Conservation (phyloP, 805 yeast genomes). For the Groenewaldozyma tartarivorans region DNA sequence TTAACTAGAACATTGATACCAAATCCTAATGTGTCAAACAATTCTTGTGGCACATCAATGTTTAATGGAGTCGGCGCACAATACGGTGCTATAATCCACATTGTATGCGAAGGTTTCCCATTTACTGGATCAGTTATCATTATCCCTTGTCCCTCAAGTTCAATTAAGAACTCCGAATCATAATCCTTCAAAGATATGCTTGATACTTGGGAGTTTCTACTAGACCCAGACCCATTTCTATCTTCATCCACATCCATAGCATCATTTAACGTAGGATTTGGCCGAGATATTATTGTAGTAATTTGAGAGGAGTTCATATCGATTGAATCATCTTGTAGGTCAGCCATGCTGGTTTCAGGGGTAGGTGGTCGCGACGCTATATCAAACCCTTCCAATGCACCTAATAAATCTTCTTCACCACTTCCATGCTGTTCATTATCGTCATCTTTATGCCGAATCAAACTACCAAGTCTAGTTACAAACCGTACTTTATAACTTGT, state of each 20-base stretch:
- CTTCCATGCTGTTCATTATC: neutral
- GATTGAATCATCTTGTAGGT: too few species aligned
- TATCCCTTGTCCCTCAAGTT: constrained; percentile 91
- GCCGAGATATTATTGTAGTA: too few species aligned
- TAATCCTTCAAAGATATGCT: constrained; percentile 6
- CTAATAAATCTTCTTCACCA: neutral
- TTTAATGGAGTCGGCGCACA: constrained; percentile 50
- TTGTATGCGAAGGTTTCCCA: constrained; percentile 62
- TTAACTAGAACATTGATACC: constrained; percentile 79
- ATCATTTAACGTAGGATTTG: neutral
- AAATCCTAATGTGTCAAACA: constrained; percentile 75
- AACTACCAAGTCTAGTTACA: constrained; percentile 31
- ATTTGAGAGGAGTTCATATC: too few species aligned
- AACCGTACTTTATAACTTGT: constrained; percentile 71
- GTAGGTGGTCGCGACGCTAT: too few species aligned
- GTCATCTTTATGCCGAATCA: neutral
- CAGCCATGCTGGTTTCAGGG: too few species aligned
- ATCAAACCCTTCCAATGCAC: neutral
- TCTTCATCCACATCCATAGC: neutral
- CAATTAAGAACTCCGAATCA: constrained; percentile 26
- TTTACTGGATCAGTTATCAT: constrained; percentile 55
- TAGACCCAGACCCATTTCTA: neutral
- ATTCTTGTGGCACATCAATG: constrained; percentile 57
- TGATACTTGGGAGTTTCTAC: neutral
- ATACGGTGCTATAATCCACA: constrained; percentile 88